phyloP scores from a whole-genome alignment of 176 grass and related monocot species.

The Pontederia paniculata region DNA sequence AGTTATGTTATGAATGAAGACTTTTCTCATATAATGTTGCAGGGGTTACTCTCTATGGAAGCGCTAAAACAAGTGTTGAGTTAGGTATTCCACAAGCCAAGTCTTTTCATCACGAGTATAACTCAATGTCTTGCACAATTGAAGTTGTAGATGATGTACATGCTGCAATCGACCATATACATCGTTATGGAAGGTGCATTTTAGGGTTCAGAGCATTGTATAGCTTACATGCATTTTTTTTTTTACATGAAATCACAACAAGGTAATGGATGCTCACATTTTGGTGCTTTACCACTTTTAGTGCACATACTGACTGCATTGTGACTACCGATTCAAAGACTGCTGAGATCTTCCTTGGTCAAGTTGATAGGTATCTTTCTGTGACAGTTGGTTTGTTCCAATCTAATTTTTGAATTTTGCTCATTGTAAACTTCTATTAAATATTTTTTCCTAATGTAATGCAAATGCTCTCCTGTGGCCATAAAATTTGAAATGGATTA shows the following conservation, averaged over 20 bases:
- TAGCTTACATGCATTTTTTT: background rate
- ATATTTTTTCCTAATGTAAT: background rate
- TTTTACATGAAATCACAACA: background rate
- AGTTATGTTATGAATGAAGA: background rate
- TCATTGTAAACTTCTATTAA: background rate
- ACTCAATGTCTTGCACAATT: constrained; percentile 67
- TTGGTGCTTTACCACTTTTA: constrained; percentile 24
- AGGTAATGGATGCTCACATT: constrained; percentile 3
- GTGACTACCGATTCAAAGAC: constrained; percentile 51
- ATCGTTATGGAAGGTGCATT: constrained; percentile 74
- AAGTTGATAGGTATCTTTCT: constrained; percentile 77
- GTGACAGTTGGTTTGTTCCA: background rate
- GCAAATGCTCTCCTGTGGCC: too few species aligned
- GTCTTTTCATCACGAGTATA: constrained; percentile 79
- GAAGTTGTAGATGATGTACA: constrained; percentile 86
- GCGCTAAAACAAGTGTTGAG: constrained; percentile 40
- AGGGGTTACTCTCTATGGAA: constrained; percentile 77
- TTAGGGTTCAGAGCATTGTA: background rate
- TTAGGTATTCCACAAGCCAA: constrained; percentile 42
- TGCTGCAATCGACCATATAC: constrained; percentile 82
- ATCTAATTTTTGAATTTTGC: background rate
- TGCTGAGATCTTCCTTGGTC: constrained; percentile 56
- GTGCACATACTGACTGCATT: constrained; percentile 89
- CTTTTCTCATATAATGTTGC: constrained; percentile 2
- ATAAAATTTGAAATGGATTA: too few species aligned